Evolutionary conservation across 2,329 filamentous ascomycete species (phyloP).

Genomic region (Venturia pyrina): DNA sequence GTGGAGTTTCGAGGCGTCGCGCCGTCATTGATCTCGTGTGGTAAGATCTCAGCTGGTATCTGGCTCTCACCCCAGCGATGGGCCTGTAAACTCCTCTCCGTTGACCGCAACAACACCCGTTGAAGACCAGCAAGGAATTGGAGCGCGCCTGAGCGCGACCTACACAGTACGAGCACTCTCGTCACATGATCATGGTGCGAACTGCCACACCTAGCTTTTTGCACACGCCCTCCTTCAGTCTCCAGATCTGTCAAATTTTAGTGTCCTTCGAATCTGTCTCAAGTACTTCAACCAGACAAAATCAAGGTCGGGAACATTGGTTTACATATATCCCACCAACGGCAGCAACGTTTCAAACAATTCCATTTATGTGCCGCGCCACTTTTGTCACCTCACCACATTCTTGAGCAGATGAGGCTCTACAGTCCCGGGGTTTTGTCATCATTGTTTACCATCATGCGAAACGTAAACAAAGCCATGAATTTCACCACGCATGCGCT

Average conservation of each 20-base stretch:
- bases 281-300: background rate
- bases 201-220: background rate
- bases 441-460: background rate
- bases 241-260: background rate
- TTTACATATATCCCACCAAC: background rate
- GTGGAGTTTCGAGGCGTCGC: background rate
- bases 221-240: background rate
- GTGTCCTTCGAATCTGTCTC: background rate
- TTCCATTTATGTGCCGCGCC: background rate
- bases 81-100: background rate
- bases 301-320: background rate
- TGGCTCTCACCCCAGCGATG: background rate
- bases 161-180: background rate
- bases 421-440: background rate
- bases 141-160: no score
- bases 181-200: background rate
- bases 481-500: background rate
- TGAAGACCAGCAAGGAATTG: background rate
- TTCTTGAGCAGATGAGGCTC: background rate
- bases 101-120: background rate
- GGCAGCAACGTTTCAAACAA: background rate
- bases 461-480: constrained; percentile 3
- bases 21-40: background rate
- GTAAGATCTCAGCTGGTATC: background rate
- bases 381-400: background rate